phyloP scores from a whole-genome alignment of 257 asterid genomes.

The Solanum bulbocastanum region DNA sequence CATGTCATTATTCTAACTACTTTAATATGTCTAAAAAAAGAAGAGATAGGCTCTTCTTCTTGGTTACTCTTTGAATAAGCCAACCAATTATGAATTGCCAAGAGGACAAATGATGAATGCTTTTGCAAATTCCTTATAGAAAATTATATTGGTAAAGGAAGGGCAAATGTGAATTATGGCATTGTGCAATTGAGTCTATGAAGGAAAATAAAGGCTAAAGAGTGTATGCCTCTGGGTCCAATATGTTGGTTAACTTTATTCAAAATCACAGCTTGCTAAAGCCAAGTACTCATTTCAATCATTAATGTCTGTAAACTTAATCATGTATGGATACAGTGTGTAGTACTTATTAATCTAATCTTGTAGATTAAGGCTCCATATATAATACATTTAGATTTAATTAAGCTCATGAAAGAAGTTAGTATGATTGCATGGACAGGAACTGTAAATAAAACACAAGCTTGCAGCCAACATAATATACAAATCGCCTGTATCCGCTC shows the following conservation, averaged over 20 bases:
- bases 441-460: conserved; percentile 4
- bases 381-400: background rate
- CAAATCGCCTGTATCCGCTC: background rate
- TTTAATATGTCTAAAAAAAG: background rate
- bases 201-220: background rate
- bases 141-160: background rate
- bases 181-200: conserved; percentile 10
- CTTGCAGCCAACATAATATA: conserved; percentile 5
- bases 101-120: conserved; percentile 2
- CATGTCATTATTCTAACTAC: background rate
- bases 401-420: background rate
- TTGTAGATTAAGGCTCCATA: background rate
- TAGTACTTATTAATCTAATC: background rate
- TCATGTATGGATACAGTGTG: background rate
- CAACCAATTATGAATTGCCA: conserved; percentile 11
- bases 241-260: conserved; percentile 15
- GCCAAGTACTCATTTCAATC: conserved; percentile 1
- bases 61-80: conserved; percentile 10
- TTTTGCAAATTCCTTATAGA: conserved; percentile 2
- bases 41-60: conserved; percentile 13
- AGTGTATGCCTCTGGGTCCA: conserved; percentile 13
- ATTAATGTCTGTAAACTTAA: background rate
- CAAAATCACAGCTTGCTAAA: background rate
- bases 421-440: conserved; percentile 4
- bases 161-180: background rate